These are phyloP conservation scores for Gaeumannomyces sp. DNA, from an alignment of 2,329 filamentous ascomycete species.

Conservation along the genomic window DNA sequence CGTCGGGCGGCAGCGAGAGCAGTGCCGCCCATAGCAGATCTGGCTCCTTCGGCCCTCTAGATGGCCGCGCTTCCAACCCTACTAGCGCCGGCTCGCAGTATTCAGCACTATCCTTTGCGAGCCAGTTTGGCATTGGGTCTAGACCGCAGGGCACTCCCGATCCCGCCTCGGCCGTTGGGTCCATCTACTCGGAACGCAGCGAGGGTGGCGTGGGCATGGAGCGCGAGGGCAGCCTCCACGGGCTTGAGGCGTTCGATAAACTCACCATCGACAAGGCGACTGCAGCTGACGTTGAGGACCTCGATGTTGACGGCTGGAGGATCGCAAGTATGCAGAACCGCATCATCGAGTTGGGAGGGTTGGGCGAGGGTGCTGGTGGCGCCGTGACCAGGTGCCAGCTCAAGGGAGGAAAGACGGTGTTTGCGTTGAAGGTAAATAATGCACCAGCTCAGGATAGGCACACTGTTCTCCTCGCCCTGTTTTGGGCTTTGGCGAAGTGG, in stretches of 20 bases:
- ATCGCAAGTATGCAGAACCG: constrained; percentile 84
- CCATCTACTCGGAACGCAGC: constrained; percentile 73
- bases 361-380: constrained; percentile 92
- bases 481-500: neutral
- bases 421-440: constrained; percentile 81
- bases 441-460: neutral
- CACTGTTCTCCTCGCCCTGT: constrained; percentile 1
- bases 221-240: constrained; percentile 72
- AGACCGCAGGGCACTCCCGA: constrained; percentile 67
- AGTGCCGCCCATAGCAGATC: constrained; percentile 74
- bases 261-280: constrained; percentile 75
- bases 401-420: constrained; percentile 87
- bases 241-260: constrained; percentile 72
- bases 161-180: constrained; percentile 81
- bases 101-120: constrained; percentile 75
- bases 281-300: constrained; percentile 82
- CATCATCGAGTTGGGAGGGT: constrained; percentile 79
- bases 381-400: constrained; percentile 88
- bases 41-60: constrained; percentile 73
- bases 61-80: constrained; percentile 72
- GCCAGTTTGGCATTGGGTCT: constrained; percentile 61
- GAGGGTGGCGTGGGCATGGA: constrained; percentile 75
- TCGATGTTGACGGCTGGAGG: constrained; percentile 93
- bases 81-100: constrained; percentile 84
- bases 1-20: constrained; percentile 72